Conservation (phyloP, 148 eudicot genomes). For the Salicornia ramosissima region DNA sequence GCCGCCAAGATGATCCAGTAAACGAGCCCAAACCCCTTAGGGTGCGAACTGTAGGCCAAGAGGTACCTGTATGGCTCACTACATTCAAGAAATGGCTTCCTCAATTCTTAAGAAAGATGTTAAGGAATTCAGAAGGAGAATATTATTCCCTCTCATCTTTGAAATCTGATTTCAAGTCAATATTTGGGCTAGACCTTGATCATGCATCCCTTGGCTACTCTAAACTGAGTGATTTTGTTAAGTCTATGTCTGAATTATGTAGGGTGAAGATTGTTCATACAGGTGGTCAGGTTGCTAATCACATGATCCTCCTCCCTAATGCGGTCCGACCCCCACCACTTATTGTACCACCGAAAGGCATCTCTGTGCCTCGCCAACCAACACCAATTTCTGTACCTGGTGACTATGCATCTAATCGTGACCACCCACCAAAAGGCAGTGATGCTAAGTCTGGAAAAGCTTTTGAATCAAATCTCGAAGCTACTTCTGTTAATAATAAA, state of each 20-base stretch:
- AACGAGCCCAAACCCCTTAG: conserved; percentile 8
- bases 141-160: conserved; percentile 36
- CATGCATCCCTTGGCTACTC: conserved; percentile 36
- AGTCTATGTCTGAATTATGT: conserved; percentile 27
- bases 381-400: not conserved
- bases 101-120: conserved; percentile 25
- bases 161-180: conserved; percentile 35
- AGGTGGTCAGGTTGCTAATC: conserved; percentile 33
- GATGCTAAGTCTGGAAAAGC: conserved; percentile 12
- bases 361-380: not conserved
- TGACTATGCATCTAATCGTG: conserved; percentile 2
- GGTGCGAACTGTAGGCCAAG: not conserved
- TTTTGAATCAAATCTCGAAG: conserved; percentile 6
- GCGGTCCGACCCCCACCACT: conserved; percentile 22
- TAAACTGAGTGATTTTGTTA: conserved; percentile 36
- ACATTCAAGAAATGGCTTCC: conserved; percentile 39
- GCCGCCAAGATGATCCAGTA: not conserved
- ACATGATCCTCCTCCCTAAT: conserved; percentile 34
- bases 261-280: conserved; percentile 23
- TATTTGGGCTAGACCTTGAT: conserved; percentile 31
- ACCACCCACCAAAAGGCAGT: not conserved
- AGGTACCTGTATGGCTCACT: conserved; percentile 26
- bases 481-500: conserved; percentile 9
- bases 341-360: conserved; percentile 9
- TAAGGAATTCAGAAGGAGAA: conserved; percentile 27